A percentile compares a stretch with the other conserved stretches of the same genome.
These are phyloP conservation scores for Wickerhamiella slavikovae DNA, from an alignment of 805 yeast species.

Conservation along the genomic window DNA sequence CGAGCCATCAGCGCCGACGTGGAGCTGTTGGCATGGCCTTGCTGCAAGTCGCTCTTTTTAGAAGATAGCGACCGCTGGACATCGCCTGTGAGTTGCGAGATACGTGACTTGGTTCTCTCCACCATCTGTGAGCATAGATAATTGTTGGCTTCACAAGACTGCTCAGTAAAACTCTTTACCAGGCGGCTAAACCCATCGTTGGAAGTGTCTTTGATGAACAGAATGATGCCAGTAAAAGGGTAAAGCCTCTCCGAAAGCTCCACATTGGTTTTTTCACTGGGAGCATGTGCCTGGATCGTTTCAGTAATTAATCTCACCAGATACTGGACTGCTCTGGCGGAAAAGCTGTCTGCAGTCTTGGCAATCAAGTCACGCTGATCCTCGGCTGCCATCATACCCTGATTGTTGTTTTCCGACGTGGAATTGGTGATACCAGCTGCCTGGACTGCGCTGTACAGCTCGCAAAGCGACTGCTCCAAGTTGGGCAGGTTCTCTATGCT, in stretches of 20 bases:
- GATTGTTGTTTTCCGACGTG: conserved; percentile 21
- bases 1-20: not conserved
- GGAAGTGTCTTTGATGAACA: conserved; percentile 41
- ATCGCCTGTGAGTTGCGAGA: not conserved
- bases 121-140: conserved; percentile 17
- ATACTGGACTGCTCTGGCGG: conserved; percentile 25
- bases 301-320: conserved; percentile 24
- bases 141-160: too few species aligned
- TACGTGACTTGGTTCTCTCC: not conserved
- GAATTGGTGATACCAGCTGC: conserved; percentile 26
- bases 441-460: conserved; percentile 40
- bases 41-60: too few species aligned
- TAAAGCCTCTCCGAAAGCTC: conserved; percentile 13
- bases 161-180: conserved; percentile 19
- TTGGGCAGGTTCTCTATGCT: conserved; percentile 23
- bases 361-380: conserved; percentile 47
- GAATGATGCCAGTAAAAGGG: conserved; percentile 27
- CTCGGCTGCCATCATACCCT: conserved; percentile 42
- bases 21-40: not conserved
- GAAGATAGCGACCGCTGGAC: not conserved
- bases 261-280: conserved; percentile 7
- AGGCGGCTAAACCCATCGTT: conserved; percentile 23
- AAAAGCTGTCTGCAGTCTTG: conserved; percentile 29
- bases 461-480: conserved; percentile 35
- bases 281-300: conserved; percentile 2